Base-by-base conservation (phyloP, 306 rosid species). In the Vigna reflexopilosa region DNA sequence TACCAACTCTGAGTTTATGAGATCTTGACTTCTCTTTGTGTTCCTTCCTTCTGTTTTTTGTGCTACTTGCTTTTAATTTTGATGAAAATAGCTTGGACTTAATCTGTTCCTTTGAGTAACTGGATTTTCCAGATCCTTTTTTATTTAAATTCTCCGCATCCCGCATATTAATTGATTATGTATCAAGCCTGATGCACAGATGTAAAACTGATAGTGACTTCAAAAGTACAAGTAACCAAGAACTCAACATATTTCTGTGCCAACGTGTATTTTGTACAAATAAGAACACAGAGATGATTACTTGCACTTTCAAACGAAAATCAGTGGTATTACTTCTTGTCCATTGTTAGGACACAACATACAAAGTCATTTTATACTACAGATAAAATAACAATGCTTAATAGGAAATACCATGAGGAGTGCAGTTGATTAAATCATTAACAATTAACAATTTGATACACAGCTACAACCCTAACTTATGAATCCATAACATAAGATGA, bases 111-210 rank as follows among this genome's bases (percentile, higher is more conserved):
- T 61, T 77, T 15, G 86, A 78, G 83, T 77, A 76, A 75, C 75
- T 7, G 40, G 85, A 73, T 80, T 77, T 88, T 24, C 78, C 81
- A 6, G 91, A 77, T 67, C 88, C 89, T 75, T 78, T 54, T 28
- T 34, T 61, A 11, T 65, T 80, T 81, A 82, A 55, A 79, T 83
- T 81, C 82, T 84, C 87, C 76, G 76, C 87, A 78, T 64, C 88
- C 76, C 42, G 85, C 96, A 93, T 93, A 81, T 69, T 77, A 82
- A 73, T 74, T 34, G 78, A 19, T 77, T 79, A 77, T 48, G 80
- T 77, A 16, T 70, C 30, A 57, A 22, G 77, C 80, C 88, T 82
- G 87, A 80, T 80, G 69, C 74, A 62, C 8, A 68, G 14, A 40
- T 55, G 73, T 24, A 81, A 32, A 77, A 74, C 13, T 12, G 76